Conservation (phyloP, 2,329 filamentous ascomycete genomes). For the Cladophialophora yegresii region DNA sequence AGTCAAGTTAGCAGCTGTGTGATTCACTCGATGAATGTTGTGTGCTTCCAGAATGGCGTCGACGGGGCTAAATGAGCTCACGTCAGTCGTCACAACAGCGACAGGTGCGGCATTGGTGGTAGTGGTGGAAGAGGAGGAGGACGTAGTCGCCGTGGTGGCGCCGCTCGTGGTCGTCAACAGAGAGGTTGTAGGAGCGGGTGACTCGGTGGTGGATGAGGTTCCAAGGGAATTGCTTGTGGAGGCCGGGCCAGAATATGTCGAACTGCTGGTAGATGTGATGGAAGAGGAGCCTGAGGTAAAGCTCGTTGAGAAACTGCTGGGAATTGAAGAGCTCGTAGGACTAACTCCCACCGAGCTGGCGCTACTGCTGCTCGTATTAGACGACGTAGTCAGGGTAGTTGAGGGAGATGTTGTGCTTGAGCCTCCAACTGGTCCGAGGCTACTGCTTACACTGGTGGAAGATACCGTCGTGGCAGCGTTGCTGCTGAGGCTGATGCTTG, state of each 20-base stretch:
- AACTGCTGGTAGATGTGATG: constrained; percentile 1
- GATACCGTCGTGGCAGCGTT: background rate
- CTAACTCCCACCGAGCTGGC: background rate
- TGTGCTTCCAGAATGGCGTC: constrained; percentile 63
- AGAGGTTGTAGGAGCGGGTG: background rate
- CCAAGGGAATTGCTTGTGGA: background rate
- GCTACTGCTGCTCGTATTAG: background rate
- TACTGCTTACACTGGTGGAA: background rate
- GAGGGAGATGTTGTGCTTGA: constrained; percentile 1
- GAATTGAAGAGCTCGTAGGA: background rate
- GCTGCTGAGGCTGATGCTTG: background rate
- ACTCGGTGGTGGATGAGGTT: constrained; percentile 2
- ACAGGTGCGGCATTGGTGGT: constrained; percentile 42
- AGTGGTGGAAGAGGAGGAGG: background rate
- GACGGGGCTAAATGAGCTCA: constrained; percentile 33
- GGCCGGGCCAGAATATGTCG: background rate
- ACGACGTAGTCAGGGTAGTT: background rate
- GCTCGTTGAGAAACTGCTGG: background rate
- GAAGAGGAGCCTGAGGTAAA: background rate
- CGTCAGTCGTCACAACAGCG: constrained; percentile 41
- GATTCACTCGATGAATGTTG: constrained; percentile 82
- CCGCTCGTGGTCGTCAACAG: constrained; percentile 7
- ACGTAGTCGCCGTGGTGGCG: background rate
- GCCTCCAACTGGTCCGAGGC: constrained; percentile 7
- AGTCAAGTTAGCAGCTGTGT: constrained; percentile 64